Evolutionary conservation across 257 asterid species (phyloP), one percentile per base, ranked within the genome.

Genomic region (Petunia axillaris): DNA sequence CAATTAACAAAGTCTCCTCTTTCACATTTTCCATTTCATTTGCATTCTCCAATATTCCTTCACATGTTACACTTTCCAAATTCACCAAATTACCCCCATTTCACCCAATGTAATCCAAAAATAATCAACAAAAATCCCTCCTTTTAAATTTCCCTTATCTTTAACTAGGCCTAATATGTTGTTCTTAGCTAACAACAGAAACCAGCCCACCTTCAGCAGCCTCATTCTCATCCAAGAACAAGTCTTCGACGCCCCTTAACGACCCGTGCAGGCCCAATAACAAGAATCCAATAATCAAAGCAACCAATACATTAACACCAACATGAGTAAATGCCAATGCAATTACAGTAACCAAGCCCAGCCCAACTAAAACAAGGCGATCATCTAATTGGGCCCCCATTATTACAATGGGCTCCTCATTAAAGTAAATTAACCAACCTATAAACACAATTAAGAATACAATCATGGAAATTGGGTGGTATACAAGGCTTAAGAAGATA

Each of bases 381-480:
- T 95, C 98, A 44, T 86, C 91, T 6, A 93, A 82, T 8, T 50
- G 40, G 81, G 91, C 70, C 0, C 91, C 94, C 36, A 82, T 76
- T 2, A 87, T 71, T 8, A 85, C 16, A 16, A 95, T 66, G 1
- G 99, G 97, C 10, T 86, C 90, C 6, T 89, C 91, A 63, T 93
- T 92, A 80, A 82, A 86, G 86, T 93, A 92, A 83, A 89, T 77
- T 2, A 91, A 40, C 98, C 98, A 95, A 25, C 84, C 90, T 5
- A 85, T 38, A 81, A 64, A 90, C 11, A 87, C 64, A 59, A 80
- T 76, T 71, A 92, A 78, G 88, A 91, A 95, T 1, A 91, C 92
- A n/a, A 95, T 87, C 92, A 95, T 90, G 59, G 98, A 95, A 60
- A 92, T 15, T 0, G 98, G 98, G 82, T 93, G 94, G 87, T 88